phyloP scores from a whole-genome alignment of 106 monocot genomes.

The Dioscorea alata region DNA sequence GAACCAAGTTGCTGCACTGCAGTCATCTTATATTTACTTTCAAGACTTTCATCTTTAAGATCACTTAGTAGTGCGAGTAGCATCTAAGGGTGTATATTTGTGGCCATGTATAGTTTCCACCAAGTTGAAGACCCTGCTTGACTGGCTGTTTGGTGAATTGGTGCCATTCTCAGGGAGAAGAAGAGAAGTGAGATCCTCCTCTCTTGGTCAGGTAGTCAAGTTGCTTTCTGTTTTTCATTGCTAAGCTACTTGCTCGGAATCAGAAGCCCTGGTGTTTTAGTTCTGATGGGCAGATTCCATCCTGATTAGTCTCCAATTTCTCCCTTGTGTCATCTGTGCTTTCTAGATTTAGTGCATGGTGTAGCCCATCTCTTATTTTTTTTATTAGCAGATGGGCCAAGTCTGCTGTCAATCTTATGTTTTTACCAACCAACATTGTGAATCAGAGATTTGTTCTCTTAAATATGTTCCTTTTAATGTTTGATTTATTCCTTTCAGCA shows the following conservation, averaged over 20 bases:
- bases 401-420: neutral
- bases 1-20: too few species aligned
- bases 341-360: neutral
- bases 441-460: too few species aligned
- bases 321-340: neutral
- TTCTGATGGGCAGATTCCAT: neutral
- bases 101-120: neutral
- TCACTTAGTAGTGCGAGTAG: too few species aligned
- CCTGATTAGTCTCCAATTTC: neutral
- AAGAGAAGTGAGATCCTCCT: too few species aligned
- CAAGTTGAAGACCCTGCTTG: neutral
- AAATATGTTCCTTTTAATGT: too few species aligned
- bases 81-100: neutral
- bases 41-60: too few species aligned
- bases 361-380: constrained; percentile 2
- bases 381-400: constrained; percentile 9
- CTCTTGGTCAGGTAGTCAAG: neutral
- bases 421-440: too few species aligned
- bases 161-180: too few species aligned
- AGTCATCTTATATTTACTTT: neutral
- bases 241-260: constrained; percentile 7
- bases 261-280: neutral
- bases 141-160: neutral
- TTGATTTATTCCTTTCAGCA: too few species aligned
- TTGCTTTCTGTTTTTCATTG: constrained; percentile 8